phyloP scores from a whole-genome alignment of 2,329 filamentous ascomycete genomes.

The Fusarium nanum region DNA sequence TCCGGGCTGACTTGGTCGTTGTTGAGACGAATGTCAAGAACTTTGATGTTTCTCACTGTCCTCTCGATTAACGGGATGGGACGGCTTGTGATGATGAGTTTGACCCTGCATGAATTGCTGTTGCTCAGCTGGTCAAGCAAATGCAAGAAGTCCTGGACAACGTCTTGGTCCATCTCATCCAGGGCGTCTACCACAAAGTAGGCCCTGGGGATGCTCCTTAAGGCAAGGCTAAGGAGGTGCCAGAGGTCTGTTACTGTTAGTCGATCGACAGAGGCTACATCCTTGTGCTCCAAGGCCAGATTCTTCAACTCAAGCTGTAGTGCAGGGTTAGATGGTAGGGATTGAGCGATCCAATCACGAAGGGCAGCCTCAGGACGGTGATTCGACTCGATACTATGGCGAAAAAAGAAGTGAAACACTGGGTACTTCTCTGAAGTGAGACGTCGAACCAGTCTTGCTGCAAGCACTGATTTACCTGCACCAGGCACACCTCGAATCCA shows the following conservation, averaged over 20 bases:
- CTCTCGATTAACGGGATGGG: conserved; percentile 49
- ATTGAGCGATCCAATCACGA: conserved; percentile 52
- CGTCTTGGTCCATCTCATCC: conserved; percentile 59
- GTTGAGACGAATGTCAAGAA: conserved; percentile 49
- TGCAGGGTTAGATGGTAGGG: conserved; percentile 47
- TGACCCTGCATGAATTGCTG: conserved; percentile 50
- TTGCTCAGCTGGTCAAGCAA: conserved; percentile 50
- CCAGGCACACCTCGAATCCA: conserved; percentile 52
- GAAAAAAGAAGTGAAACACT: conserved; percentile 55
- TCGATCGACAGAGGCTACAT: not conserved
- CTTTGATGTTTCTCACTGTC: not conserved
- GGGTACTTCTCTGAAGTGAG: conserved; percentile 26
- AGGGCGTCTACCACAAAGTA: conserved; percentile 59
- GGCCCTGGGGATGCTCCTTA: conserved; percentile 41
- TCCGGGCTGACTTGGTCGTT: conserved; percentile 53
- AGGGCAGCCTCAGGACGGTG: conserved; percentile 47
- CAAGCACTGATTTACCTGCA: conserved; percentile 54
- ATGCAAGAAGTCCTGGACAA: conserved; percentile 48
- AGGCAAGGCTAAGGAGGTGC: conserved; percentile 44
- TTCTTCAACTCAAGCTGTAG: conserved; percentile 45
- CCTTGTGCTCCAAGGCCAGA: not conserved
- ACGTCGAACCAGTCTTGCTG: conserved; percentile 42
- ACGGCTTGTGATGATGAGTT: conserved; percentile 59
- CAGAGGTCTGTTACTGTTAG: conserved; percentile 45
- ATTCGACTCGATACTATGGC: conserved; percentile 54